Conservation (phyloP, 192 early-diverging fungal species). For the Coemansia asiatica region DNA sequence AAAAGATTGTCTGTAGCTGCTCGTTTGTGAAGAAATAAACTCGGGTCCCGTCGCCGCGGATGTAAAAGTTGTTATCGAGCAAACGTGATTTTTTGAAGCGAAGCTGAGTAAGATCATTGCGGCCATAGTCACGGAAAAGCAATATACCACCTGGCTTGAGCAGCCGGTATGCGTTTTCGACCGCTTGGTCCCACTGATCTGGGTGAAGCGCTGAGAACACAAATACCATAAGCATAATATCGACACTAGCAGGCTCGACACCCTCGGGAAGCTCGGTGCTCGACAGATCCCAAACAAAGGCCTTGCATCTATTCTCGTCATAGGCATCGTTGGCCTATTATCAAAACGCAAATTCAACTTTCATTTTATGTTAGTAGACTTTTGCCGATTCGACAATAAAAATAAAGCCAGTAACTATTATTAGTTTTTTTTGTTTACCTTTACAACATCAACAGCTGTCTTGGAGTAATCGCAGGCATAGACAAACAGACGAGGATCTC, state of each 20-base stretch:
- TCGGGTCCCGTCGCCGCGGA: conserved; percentile 77
- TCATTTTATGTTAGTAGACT: not conserved
- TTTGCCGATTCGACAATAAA: too few relatives aligned
- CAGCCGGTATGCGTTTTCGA: conserved; percentile 62
- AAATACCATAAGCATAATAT: conserved; percentile 79
- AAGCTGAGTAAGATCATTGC: conserved; percentile 80
- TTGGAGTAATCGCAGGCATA: conserved; percentile 76
- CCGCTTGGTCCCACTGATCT: conserved; percentile 65
- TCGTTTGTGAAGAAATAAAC: conserved; percentile 78
- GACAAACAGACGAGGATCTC: conserved; percentile 63
- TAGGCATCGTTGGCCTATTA: conserved; percentile 59
- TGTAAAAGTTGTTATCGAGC: conserved; percentile 76
- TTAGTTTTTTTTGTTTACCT: too few relatives aligned
- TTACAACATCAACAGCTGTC: conserved; percentile 72
- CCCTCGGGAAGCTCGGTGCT: conserved; percentile 57
- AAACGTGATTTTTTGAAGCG: conserved; percentile 73
- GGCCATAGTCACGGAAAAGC: conserved; percentile 79
- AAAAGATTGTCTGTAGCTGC: conserved; percentile 41
- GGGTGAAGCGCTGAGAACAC: conserved; percentile 78
- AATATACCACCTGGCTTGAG: conserved; percentile 77
- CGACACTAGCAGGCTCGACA: conserved; percentile 63
- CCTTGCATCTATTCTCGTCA: conserved; percentile 61
- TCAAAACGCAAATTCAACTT: not conserved
- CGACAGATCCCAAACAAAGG: conserved; percentile 78
- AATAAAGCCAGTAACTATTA: not conserved